Base-by-base conservation (phyloP, 1,284 basidiomycete species). In the Exsudoporus floridanus region DNA sequence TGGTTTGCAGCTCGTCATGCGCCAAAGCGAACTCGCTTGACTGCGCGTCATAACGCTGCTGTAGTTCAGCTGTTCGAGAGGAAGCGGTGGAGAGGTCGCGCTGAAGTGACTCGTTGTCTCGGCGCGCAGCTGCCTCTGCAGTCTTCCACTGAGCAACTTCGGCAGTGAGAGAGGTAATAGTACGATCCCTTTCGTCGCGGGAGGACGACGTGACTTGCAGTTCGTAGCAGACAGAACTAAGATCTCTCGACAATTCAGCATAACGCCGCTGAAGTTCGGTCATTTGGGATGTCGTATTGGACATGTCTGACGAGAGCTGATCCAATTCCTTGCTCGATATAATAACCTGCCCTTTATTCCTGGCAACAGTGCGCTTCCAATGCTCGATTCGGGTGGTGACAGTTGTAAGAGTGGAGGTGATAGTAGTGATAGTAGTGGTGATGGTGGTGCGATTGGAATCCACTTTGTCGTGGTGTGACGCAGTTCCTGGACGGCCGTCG, bases 251-350 rank as follows among this genome's bases (percentile, higher is more conserved):
- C 9, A 56, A 12, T 12, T 14, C 19, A 1, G 16, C n/a, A 28
- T 46, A 41, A 2, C 40, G 9, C 38, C 34, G 30, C 35, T 55
- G 40, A 36, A 59, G 40, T 8, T 28, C 28, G n/a, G 4, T 25
- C 16, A 55, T 30, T 4, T 34, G 46, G 25, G 55, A 19, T 12
- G 43, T 43, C 4, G 48, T 37, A 9, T 3, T 25, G 34, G 55
- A 39, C 10, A 59, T 6, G 10, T 50, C 44, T 2, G 13, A 33
- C n/a, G 35, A 50, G 44, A 59, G 44, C 13, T 41, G 47, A 2
- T 61, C 59, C 38, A 59, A 40, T 14, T 61, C 57, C 18, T 40
- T 36, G 41, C 5, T 23, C 30, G 59, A 50, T 40, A 59, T 47
- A 2, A 21, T 30, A 19, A 60, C 7, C 8, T 40, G 21, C 1